Evolutionary conservation across 169 alveolate species (phyloP), one percentile per base, ranked within the genome.

Genomic region (Plasmodium relictum): DNA sequence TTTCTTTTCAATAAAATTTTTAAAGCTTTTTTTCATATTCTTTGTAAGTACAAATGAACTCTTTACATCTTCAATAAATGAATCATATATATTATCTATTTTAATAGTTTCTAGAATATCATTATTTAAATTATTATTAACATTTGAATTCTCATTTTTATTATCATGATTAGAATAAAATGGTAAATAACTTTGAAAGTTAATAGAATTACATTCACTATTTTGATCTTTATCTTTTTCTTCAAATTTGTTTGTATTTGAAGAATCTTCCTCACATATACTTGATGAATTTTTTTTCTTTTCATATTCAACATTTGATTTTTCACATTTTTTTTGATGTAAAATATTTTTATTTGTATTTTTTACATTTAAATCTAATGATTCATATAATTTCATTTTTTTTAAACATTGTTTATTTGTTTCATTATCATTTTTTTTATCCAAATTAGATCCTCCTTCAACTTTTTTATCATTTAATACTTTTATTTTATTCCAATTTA

Each of bases 21-120:
- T 76, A 63, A 62, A 76, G 10, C 70, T 56, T 26, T 63, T 76
- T 48, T 76, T 76, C 89, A 76, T 76, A 18, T 76, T 63, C 56
- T 20, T 63, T 20, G 89, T 76, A 14, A 76, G 50, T 22, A 76
- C 44, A 39, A 63, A 63, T 9, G 89, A 76, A 22, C 18, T 63
- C 18, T 76, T 68, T 2, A 48, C 70, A 26, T 63, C 74, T 63
- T 76, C 89, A 12, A 76, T 18, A 68, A 52, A 63, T 0, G 89
- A 45, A 3, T 61, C 89, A 69, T 76, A 76, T 18, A 76, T 76
- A 45, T 63, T 76, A 48, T 48, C 74, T 24, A 45, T 63, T 63
- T 41, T 41, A 22, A 48, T 58, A 0, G 52, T 69, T 54, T 41
- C 70, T 18, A 76, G 10, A 12, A 26, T 26, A 37, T 54, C 31